A percentile compares a stretch with the other conserved stretches of the same genome.
Evolutionary conservation across 2,329 filamentous ascomycete species (phyloP).

Genomic region (Stromatinia cepivora): DNA sequence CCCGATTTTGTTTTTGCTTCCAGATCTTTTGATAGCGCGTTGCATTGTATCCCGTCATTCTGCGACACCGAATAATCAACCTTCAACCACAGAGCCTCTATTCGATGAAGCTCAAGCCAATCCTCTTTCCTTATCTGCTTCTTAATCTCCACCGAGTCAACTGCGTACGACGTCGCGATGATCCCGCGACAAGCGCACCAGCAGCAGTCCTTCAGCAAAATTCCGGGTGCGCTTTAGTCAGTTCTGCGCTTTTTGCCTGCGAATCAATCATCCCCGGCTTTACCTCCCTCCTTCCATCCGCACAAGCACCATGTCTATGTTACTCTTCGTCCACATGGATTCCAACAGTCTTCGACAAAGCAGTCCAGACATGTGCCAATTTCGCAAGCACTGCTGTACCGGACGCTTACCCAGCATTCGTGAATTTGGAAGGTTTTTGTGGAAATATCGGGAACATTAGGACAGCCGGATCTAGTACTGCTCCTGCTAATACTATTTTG

Average conservation of each 20-base stretch:
- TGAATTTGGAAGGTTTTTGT: conserved; percentile 31
- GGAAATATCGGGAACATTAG: conserved; percentile 6
- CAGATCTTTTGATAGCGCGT: neutral
- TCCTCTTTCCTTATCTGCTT: conserved; percentile 12
- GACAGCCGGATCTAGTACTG: neutral
- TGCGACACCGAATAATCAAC: neutral
- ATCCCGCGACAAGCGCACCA: conserved; percentile 15
- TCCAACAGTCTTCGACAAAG: conserved; percentile 33
- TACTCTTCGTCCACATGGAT: conserved; percentile 34
- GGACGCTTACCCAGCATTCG: conserved; percentile 26
- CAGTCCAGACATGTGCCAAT: conserved; percentile 31
- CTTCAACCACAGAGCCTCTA: neutral
- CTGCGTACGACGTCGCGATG: conserved; percentile 3
- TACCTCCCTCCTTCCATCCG: conserved; percentile 28
- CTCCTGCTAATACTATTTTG: neutral
- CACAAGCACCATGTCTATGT: conserved; percentile 38
- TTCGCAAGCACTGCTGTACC: conserved; percentile 29
- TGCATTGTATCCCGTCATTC: neutral
- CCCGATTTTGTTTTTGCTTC: neutral
- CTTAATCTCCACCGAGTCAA: neutral
- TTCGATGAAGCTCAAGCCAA: conserved; percentile 16
- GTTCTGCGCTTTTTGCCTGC: conserved; percentile 34
- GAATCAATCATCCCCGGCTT: conserved; percentile 32
- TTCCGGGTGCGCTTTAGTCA: conserved; percentile 27
- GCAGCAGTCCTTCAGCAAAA: conserved; percentile 27